phyloP scores from a whole-genome alignment of 768 basidiomycete genomes.

The Pleurotus salmoneostramineus region DNA sequence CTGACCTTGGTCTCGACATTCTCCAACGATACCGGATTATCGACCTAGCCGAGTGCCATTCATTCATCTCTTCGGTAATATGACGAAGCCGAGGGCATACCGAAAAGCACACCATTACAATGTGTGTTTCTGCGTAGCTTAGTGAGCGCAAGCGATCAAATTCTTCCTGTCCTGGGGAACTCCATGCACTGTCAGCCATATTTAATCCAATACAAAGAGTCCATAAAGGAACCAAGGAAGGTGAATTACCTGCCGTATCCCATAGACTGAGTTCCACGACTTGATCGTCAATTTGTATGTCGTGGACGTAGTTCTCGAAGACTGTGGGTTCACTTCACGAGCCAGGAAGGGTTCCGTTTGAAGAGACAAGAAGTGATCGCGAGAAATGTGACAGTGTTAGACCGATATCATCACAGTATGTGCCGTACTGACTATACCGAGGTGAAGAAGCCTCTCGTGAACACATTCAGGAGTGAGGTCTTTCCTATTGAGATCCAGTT shows the following conservation, averaged over 20 bases:
- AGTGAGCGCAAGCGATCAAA: conserved; percentile 91
- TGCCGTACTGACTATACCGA: conserved; percentile 76
- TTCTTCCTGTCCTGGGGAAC: conserved; percentile 79
- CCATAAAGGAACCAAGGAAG: not conserved
- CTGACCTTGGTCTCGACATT: conserved; percentile 90
- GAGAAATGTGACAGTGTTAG: not conserved
- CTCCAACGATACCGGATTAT: conserved; percentile 92
- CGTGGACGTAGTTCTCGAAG: conserved; percentile 96
- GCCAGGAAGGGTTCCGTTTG: not conserved
- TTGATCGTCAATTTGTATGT: conserved; percentile 83
- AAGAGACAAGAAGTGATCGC: too few species aligned
- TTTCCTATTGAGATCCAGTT: conserved; percentile 45
- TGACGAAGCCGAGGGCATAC: conserved; percentile 35
- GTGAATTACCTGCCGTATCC: conserved; percentile 88
- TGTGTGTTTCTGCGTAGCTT: conserved; percentile 96
- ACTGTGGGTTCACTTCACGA: conserved; percentile 79
- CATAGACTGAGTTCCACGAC: conserved; percentile 89
- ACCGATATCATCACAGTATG: not conserved
- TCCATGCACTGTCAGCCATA: conserved; percentile 18
- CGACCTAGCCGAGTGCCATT: conserved; percentile 55
- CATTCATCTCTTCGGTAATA: conserved; percentile 8
- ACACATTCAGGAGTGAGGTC: conserved; percentile 85
- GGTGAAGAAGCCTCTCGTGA: conserved; percentile 89
- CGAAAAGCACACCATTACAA: conserved; percentile 95
- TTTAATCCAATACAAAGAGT: conserved; percentile 11